Evolutionary conservation across 2,329 filamentous ascomycete species (phyloP).

Genomic region (Ophiostoma angusticollis): DNA sequence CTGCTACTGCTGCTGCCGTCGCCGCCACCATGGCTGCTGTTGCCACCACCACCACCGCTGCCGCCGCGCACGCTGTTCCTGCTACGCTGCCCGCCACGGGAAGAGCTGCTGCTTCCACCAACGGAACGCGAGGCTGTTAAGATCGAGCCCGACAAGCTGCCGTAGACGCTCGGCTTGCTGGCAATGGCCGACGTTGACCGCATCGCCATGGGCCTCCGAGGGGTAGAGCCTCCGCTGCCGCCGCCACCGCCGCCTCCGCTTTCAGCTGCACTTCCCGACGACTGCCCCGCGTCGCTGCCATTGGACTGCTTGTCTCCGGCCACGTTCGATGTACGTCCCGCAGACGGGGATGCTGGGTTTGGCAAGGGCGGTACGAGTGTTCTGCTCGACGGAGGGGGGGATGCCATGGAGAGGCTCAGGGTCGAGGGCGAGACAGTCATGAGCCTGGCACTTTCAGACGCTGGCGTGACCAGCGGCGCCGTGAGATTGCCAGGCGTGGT

Average conservation of each 20-base stretch:
- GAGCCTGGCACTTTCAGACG: not conserved
- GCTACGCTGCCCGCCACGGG: not conserved
- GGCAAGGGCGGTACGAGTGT: not conserved
- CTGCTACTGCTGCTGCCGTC: conserved; percentile 9
- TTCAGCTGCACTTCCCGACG: too few relatives aligned
- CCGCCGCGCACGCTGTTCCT: not conserved
- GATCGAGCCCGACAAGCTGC: not conserved
- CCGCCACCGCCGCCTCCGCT: conserved; percentile 12
- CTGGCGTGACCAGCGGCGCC: conserved; percentile 16
- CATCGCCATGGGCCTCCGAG: conserved; percentile 30
- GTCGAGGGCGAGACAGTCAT: conserved; percentile 15
- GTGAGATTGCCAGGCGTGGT: conserved; percentile 15
- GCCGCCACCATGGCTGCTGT: too few relatives aligned
- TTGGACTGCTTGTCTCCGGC: conserved; percentile 8
- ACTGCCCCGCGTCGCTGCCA: conserved; percentile 14
- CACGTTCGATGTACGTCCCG: conserved; percentile 13
- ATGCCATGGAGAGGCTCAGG: conserved; percentile 6
- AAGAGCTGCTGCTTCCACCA: not conserved
- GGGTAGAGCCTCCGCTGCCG: conserved; percentile 18
- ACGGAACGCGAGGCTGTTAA: not conserved
- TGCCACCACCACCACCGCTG: not conserved
- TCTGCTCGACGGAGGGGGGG: conserved; percentile 2
- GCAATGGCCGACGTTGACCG: conserved; percentile 43
- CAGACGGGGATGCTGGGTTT: conserved; percentile 1
- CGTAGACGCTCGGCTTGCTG: conserved; percentile 19